A percentile compares a stretch with the other conserved stretches of the same genome.
Conservation (phyloP, 2,329 filamentous ascomycete genomes). For the Plectosphaerella plurivora region DNA sequence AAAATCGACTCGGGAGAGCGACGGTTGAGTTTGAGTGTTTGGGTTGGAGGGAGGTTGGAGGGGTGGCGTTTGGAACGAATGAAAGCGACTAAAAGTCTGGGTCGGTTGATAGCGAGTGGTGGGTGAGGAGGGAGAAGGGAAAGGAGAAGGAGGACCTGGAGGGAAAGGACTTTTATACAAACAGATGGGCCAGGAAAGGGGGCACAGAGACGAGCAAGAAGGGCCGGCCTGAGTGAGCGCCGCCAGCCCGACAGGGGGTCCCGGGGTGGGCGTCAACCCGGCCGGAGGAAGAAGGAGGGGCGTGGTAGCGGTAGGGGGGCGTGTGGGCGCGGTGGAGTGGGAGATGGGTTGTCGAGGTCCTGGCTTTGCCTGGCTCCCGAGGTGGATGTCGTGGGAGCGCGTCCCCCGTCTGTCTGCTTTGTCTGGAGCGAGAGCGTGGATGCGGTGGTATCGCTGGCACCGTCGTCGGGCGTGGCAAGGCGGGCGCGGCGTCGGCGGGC, state of each 20-base stretch:
- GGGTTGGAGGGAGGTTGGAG: constrained; percentile 24
- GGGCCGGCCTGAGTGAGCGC: too few species aligned
- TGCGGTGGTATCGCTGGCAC: background rate
- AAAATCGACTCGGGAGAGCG: constrained; percentile 22
- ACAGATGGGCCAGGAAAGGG: constrained; percentile 7
- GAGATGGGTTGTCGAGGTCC: background rate
- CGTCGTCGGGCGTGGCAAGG: background rate
- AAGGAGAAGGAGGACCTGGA: constrained; percentile 27
- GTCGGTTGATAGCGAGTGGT: constrained; percentile 38
- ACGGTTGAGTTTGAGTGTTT: constrained; percentile 17
- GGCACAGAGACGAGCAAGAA: constrained; percentile 2
- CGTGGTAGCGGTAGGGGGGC: constrained; percentile 12
- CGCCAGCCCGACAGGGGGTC: too few species aligned
- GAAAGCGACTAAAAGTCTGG: constrained; percentile 56
- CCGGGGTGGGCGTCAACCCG: background rate
- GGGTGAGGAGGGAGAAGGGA: constrained; percentile 37
- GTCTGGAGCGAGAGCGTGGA: too few species aligned
- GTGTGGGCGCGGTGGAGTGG: background rate
- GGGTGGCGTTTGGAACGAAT: constrained; percentile 41
- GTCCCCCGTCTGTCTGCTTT: background rate
- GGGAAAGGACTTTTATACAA: constrained; percentile 46
- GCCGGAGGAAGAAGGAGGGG: constrained; percentile 12
- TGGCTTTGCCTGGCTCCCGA: background rate
- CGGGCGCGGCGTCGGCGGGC: background rate
- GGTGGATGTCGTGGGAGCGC: background rate